phyloP scores from a whole-genome alignment of 2,329 filamentous ascomycete species.

The Aspergillus aculeatus region DNA sequence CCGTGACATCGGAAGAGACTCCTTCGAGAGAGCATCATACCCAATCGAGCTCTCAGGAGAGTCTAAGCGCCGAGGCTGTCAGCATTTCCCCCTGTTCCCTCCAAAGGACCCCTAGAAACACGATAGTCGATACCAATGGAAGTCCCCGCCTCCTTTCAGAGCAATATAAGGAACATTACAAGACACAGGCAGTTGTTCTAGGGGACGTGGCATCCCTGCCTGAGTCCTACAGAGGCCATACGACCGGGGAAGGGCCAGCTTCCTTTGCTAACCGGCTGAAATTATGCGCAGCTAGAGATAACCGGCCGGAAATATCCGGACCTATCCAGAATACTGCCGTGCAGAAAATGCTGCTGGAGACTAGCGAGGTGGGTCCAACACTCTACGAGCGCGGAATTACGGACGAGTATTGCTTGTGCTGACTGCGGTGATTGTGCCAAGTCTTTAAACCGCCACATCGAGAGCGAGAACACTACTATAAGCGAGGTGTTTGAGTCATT shows the following conservation, averaged over 20 bases:
- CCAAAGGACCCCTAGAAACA: conserved; percentile 10
- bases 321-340: background rate
- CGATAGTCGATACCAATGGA: conserved; percentile 38
- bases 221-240: background rate
- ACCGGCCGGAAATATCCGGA: background rate
- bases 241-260: background rate
- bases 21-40: background rate
- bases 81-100: background rate
- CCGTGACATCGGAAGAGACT: background rate
- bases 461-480: conserved; percentile 48
- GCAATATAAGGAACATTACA: background rate
- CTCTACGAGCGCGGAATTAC: background rate
- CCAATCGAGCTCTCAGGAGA: background rate
- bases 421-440: conserved; percentile 20
- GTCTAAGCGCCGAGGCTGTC: background rate
- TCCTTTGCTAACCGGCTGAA: background rate
- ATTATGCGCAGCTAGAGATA: background rate
- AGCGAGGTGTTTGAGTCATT: conserved; percentile 47
- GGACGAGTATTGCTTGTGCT: background rate
- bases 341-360: conserved; percentile 25
- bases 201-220: background rate
- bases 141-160: conserved; percentile 30
- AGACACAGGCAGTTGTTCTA: background rate
- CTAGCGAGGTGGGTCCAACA: conserved; percentile 30
- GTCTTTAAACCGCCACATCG: conserved; percentile 46